Evolutionary conservation across 73 alveolate genomes (phyloP).

Genomic region (Symbiodinium pilosum): DNA sequence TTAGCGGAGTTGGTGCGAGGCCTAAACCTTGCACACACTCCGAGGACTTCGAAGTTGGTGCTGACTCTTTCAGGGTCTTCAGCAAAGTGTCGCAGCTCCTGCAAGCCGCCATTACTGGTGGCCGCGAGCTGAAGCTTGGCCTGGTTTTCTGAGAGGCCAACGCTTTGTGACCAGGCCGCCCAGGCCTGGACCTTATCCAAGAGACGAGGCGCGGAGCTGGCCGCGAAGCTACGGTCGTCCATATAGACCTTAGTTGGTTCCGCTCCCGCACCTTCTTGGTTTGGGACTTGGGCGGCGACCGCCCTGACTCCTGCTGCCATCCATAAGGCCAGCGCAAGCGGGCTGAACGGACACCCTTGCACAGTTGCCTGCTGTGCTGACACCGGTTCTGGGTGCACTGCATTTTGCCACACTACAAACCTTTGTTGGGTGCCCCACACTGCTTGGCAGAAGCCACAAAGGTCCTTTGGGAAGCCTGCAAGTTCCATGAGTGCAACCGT

Average conservation of each 20-base stretch:
- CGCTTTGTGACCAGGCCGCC: neutral
- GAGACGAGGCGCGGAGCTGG: neutral
- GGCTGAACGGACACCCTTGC: neutral
- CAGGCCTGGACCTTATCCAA: neutral
- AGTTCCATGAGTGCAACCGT: neutral
- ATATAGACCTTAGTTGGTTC: neutral
- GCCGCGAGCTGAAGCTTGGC: neutral
- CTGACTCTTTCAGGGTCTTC: neutral
- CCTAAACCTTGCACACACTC: neutral
- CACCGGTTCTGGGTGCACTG: neutral
- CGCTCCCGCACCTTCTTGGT: no score
- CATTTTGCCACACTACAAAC: neutral
- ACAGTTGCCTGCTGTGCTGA: neutral
- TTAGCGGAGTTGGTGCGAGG: neutral
- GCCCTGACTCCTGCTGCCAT: neutral
- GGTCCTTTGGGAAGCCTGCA: neutral
- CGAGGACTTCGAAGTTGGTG: neutral
- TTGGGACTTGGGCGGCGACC: neutral
- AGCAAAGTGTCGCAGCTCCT: neutral
- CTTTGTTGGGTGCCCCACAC: neutral
- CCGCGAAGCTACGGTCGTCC: neutral
- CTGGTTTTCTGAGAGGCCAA: neutral
- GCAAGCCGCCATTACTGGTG: neutral
- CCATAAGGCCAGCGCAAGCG: neutral
- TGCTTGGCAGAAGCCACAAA: neutral